Percentiles rank a stretch among this genome's conserved stretches.
Conservation (phyloP, 768 basidiomycete species). For the Phaffia australis region DNA sequence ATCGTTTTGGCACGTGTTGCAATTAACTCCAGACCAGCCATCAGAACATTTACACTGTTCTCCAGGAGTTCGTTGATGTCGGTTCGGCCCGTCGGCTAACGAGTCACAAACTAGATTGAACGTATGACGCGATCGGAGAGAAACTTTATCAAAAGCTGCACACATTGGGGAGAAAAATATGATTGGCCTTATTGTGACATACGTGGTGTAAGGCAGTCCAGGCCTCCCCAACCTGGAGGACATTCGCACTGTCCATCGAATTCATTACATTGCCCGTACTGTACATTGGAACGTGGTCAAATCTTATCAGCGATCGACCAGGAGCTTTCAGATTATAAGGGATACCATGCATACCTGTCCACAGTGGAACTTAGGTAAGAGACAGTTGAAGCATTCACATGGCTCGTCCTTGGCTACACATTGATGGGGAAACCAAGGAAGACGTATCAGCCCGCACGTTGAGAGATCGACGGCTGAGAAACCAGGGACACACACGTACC, state of each 20-base stretch:
- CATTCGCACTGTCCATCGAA: slow-evolving; percentile 96
- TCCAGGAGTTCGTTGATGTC: slow-evolving; percentile 65
- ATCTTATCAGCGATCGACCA: not conserved
- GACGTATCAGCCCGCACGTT: not conserved
- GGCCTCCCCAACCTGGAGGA: slow-evolving; percentile 92
- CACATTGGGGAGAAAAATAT: not conserved
- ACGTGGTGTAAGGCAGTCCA: slow-evolving; percentile 89
- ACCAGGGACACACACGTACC: not conserved
- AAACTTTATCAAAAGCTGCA: not conserved
- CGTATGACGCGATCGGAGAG: slow-evolving; percentile 1
- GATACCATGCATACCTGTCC: slow-evolving; percentile 48
- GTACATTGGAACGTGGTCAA: not conserved
- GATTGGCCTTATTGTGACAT: slow-evolving; percentile 36
- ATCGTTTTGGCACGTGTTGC: slow-evolving; percentile 87
- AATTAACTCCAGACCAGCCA: slow-evolving; percentile 93
- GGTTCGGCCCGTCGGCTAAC: slow-evolving; percentile 74
- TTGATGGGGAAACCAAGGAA: not conserved
- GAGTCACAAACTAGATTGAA: slow-evolving; percentile 72
- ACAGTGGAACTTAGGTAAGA: slow-evolving; percentile 80
- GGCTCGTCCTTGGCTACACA: slow-evolving; percentile 17
- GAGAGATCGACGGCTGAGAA: not conserved
- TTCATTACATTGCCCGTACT: slow-evolving; percentile 73
- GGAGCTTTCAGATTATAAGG: not conserved
- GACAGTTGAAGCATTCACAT: slow-evolving; percentile 76
- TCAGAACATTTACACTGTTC: slow-evolving; percentile 78